phyloP scores from a whole-genome alignment of 768 basidiomycete species.

The Suillus subaureus region DNA sequence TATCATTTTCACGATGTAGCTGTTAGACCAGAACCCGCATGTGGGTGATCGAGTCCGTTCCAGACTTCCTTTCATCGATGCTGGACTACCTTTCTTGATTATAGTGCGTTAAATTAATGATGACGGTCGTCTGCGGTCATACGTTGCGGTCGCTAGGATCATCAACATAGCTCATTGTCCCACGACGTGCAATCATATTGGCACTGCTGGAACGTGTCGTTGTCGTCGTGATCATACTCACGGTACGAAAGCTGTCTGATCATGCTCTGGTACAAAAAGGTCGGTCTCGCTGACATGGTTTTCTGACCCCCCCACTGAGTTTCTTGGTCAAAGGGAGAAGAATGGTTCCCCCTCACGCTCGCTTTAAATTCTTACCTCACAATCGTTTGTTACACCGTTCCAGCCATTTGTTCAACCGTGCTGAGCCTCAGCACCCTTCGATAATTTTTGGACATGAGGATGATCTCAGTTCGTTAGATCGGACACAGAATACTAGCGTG shows the following conservation, averaged over 20 bases:
- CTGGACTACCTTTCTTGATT: neutral
- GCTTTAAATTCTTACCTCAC: neutral
- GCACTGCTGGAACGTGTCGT: neutral
- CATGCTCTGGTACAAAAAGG: neutral
- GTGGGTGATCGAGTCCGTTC: neutral
- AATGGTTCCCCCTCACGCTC: slow-evolving; percentile 3
- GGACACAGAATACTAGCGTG: neutral
- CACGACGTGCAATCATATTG: neutral
- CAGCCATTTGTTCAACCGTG: neutral
- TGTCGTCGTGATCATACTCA: neutral
- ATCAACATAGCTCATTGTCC: neutral
- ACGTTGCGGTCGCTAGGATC: neutral
- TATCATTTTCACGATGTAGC: neutral
- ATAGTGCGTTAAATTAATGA: neutral
- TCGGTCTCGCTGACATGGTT: too few relatives aligned
- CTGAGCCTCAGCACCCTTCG: neutral
- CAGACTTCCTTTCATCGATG: neutral
- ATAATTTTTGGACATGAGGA: neutral
- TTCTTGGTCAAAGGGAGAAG: neutral
- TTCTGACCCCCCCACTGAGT: neutral
- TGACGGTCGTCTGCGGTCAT: neutral
- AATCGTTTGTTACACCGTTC: neutral
- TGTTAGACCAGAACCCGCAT: neutral
- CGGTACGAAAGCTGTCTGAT: neutral
- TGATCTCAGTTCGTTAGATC: neutral